Conservation (phyloP, 2,329 filamentous ascomycete genomes). For the Colletotrichum spaethianum region DNA sequence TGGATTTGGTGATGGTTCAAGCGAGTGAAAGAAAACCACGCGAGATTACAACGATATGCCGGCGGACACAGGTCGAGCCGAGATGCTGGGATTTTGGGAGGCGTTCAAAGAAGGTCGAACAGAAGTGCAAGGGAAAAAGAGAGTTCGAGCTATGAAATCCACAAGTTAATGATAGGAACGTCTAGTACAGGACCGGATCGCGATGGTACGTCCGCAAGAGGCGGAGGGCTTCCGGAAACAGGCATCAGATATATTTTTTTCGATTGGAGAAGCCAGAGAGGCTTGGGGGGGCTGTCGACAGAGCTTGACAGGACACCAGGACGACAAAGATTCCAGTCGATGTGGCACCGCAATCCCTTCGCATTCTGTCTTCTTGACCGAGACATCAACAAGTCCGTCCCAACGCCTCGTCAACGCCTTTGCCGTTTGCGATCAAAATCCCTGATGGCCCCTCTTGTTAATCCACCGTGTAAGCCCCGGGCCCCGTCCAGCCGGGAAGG, state of each 20-base stretch:
- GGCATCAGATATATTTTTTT: conserved; percentile 1
- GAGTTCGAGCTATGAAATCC: background rate
- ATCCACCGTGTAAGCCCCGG: conserved; percentile 4
- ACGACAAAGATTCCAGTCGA: conserved; percentile 21
- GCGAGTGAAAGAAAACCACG: conserved; percentile 11
- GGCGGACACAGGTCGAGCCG: conserved; percentile 4
- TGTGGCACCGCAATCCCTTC: conserved; percentile 16
- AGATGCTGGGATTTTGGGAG: background rate
- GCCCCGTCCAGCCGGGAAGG: background rate
- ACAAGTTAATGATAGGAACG: conserved; percentile 6
- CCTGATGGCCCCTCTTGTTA: background rate
- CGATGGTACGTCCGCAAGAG: conserved; percentile 33
- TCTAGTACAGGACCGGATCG: conserved; percentile 9
- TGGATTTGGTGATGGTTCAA: background rate
- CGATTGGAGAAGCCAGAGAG: background rate
- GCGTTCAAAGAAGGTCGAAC: conserved; percentile 20
- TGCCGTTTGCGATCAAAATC: conserved; percentile 33
- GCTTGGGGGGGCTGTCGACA: background rate
- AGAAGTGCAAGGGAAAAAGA: background rate
- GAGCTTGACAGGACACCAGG: background rate
- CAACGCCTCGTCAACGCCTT: conserved; percentile 29
- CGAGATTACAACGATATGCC: conserved; percentile 6
- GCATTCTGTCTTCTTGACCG: conserved; percentile 15
- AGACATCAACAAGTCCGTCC: conserved; percentile 36
- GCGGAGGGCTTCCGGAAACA: conserved; percentile 23